Evolutionary conservation across 148 eudicot genomes (phyloP).

Genomic region (Hydrangea macrophylla): DNA sequence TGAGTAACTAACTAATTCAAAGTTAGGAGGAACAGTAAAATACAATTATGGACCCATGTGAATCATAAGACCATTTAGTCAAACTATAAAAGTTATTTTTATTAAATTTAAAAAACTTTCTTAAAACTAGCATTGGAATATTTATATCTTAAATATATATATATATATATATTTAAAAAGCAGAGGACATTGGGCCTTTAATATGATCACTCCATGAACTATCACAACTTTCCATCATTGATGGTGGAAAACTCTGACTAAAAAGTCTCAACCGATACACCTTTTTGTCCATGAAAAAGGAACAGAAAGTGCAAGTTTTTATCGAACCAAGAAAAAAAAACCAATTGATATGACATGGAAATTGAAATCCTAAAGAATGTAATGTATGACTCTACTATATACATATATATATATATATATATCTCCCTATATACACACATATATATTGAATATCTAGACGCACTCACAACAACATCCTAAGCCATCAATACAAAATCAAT

Average conservation of each 20-base stretch:
- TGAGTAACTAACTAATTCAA: neutral
- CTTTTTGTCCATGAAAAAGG: too few species aligned
- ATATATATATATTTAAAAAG: too few species aligned
- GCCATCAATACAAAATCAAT: neutral
- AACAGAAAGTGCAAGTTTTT: neutral
- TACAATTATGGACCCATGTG: neutral
- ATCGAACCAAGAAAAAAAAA: neutral
- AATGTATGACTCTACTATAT: too few species aligned
- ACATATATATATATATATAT: too few species aligned
- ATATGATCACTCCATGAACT: neutral
- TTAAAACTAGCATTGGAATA: neutral
- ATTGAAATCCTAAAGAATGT: too few species aligned
- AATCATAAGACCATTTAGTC: neutral
- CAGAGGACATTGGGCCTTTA: too few species aligned
- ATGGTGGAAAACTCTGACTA: too few species aligned
- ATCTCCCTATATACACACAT: too few species aligned
- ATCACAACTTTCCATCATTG: neutral
- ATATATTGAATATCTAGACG: too few species aligned
- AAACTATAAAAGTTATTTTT: neutral
- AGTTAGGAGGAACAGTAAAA: neutral
- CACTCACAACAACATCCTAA: too few species aligned
- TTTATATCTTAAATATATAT: neutral
- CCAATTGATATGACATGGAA: neutral
- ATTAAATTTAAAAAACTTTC: neutral
- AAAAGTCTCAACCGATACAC: too few species aligned